Evolutionary conservation across 805 yeast genomes (phyloP), one percentile per base, ranked within the genome.

Genomic region (Wickerhamomyces kurtzmanii): DNA sequence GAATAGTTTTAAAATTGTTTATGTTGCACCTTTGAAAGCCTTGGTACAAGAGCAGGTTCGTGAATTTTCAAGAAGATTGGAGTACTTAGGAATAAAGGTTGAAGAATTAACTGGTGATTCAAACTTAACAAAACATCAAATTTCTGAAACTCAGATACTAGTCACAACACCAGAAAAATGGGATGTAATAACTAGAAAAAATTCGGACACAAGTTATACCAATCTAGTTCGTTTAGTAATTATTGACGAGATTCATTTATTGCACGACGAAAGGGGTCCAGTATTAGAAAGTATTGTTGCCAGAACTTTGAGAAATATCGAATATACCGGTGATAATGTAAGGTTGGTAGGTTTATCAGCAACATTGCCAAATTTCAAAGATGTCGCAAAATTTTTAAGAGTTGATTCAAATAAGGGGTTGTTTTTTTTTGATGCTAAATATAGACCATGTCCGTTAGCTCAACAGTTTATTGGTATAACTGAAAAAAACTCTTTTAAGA

Each of bases 121-220:
- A 8, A 72, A 75, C 28, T 55, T 89, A 33, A 75, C 86, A 2
- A 76, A 71, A 40, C 74, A 70, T 35, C 93, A 89, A 49, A 75
- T 89, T 17, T 53, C 67, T 2, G 75, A 75, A 24, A 80, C 95
- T 0, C 95, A 89, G 42, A 54, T 89, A 5, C 57, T 89, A 27
- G 93, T 89, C 2, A 83, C 96, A 0, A 89, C 98, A 0, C 97
- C 97, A 0, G 98, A 91, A 47, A 89, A 87, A 47, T 89, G 97
- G 97, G 97, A 91, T 56, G 83, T 91, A 13, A 77, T 87, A 11
- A 87, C 96, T 1, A 68, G 98, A 56, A 89, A 89, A 44, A 65
- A 67, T 23, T 62, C 73, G 13, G 89, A 82, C 34, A 59, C 71
- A 3, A 69, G 79, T 15, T 78, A 75, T 40, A 68, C 76, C 1